phyloP scores from a whole-genome alignment of 495 filamentous ascomycete species.

The Daldinia grandis region DNA sequence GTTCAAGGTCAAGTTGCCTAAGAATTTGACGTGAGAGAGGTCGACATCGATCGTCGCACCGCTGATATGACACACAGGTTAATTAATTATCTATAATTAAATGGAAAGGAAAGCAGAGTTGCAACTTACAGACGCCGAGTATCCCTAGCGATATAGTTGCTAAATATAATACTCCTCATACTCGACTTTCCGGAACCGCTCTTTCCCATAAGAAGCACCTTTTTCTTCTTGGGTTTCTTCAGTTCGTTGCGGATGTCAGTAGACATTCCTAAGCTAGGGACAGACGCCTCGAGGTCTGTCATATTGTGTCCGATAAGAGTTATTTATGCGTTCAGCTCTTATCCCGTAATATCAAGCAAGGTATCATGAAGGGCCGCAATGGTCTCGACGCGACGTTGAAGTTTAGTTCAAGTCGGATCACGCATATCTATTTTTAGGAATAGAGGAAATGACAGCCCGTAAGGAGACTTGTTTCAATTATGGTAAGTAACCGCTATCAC shows the following conservation, averaged over 20 bases:
- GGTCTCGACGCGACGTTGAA: constrained; percentile 34
- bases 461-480: not conserved
- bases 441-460: not conserved
- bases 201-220: constrained; percentile 80
- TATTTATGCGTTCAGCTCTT: not conserved
- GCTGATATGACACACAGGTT: constrained; percentile 38
- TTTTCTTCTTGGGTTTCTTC: constrained; percentile 69
- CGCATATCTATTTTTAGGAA: constrained; percentile 24
- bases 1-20: constrained; percentile 95
- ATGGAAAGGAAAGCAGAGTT: not conserved
- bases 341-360: constrained; percentile 1
- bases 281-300: constrained; percentile 39
- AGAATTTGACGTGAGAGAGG: constrained; percentile 96
- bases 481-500: not conserved
- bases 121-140: constrained; percentile 74
- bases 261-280: constrained; percentile 31
- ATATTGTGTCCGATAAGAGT: constrained; percentile 12
- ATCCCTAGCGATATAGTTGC: constrained; percentile 96
- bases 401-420: constrained; percentile 20
- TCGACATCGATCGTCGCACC: constrained; percentile 99
- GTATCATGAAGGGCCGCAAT: constrained; percentile 14
- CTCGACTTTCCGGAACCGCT: constrained; percentile 99
- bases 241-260: constrained; percentile 51
- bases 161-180: constrained; percentile 98
- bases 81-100: not conserved